Conservation (phyloP, 2,329 filamentous ascomycete species). For the Aureobasidium uvarum region DNA sequence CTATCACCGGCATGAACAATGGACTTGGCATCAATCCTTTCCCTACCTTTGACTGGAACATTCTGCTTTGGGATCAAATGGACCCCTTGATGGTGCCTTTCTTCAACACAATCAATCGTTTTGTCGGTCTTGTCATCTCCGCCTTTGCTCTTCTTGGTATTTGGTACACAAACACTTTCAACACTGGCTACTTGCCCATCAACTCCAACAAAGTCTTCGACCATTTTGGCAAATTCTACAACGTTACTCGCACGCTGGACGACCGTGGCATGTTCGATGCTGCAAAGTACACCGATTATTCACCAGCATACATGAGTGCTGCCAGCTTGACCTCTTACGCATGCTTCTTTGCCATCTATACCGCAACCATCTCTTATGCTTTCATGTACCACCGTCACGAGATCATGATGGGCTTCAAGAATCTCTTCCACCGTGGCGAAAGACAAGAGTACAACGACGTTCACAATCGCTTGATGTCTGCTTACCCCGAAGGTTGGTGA, state of each 20-base stretch:
- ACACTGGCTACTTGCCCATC: constrained; percentile 73
- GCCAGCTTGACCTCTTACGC: not conserved
- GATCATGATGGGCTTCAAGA: constrained; percentile 20
- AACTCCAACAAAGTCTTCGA: constrained; percentile 17
- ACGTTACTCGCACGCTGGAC: constrained; percentile 5
- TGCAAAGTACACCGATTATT: constrained; percentile 8
- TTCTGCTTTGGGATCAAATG: not conserved
- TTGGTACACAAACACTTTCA: constrained; percentile 79
- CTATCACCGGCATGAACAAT: constrained; percentile 13
- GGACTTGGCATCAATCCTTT: constrained; percentile 16
- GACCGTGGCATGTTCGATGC: not conserved
- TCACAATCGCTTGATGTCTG: constrained; percentile 18
- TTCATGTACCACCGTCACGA: constrained; percentile 22
- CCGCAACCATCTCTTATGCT: constrained; percentile 7
- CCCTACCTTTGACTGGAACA: constrained; percentile 19
- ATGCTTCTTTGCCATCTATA: constrained; percentile 18
- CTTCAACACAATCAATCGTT: constrained; percentile 9
- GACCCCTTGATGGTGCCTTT: constrained; percentile 16
- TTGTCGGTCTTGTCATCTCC: not conserved
- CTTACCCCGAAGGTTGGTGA: constrained; percentile 3
- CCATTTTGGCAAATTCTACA: constrained; percentile 18
- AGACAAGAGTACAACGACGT: constrained; percentile 1
- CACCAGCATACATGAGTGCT: constrained; percentile 3
- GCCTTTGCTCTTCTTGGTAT: not conserved
- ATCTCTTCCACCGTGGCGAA: constrained; percentile 1